Evolutionary conservation across 2,329 filamentous ascomycete genomes (phyloP), one percentile per base, ranked within the genome.

Genomic region (Hirsutella minnesotensis): DNA sequence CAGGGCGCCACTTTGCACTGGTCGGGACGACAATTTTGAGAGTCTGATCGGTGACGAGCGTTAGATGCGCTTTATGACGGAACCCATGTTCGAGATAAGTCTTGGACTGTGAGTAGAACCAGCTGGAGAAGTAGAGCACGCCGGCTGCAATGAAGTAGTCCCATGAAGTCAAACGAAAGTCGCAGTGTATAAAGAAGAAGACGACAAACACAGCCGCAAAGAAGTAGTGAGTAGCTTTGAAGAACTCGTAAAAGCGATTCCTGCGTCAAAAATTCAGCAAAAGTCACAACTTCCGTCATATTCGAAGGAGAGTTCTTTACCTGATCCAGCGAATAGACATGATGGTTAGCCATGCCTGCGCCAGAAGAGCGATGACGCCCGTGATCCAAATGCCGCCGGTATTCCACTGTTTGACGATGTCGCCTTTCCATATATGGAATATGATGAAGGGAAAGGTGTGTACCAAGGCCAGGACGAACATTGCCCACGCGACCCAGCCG

Each of bases 401-500:
- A 24, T 64, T 61, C 57, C 67, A 76, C 44, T 66, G 49, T 30
- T 50, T 53, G 9, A 62, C 59, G 63, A 78, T 70, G 36, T 72
- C 66, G 4, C 69, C 68, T 34, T 63, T 65, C 45, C 58, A 54
- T 19, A 69, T 61, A 47, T 75, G 63, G 47, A 65, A 72, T 1
- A 79, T 59, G 44, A 79, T 69, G 49, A 76, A 79, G 0, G 75
- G 75, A 40, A 79, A 78, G 0, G 74, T 78, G 50, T 80, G 75
- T 5, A 79, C 49, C 4, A 79, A 57, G 0, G 73, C 72, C 1
- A 77, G 60, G 16, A 70, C 59, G 44, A 77, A 75, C 62, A 77
- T 74, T 27, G 70, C 72, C 55, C 72, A 75, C 37, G 66, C 65
- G 3, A 68, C 62, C 70, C 70, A 75, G 39, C 66, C 64, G 50